These are phyloP conservation scores for Aureobasidium subglaciale DNA, from an alignment of 2,329 filamentous ascomycete genomes.

Conservation along the genomic window DNA sequence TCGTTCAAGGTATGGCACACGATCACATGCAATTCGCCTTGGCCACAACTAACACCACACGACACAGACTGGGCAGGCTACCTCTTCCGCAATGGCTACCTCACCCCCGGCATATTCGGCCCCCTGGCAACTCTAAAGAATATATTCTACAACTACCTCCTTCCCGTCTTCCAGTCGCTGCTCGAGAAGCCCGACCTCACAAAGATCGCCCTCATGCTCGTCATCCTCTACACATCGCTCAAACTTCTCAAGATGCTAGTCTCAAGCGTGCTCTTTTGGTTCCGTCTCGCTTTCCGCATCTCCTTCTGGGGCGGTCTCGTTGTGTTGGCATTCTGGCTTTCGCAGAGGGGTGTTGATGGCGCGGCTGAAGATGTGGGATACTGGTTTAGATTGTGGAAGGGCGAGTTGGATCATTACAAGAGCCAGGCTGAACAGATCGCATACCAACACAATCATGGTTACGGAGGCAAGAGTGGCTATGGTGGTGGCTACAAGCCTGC, in stretches of 20 bases:
- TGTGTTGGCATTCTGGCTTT: constrained; percentile 49
- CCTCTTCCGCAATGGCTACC: constrained; percentile 21
- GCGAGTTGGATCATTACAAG: constrained; percentile 33
- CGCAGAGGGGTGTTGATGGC: constrained; percentile 56
- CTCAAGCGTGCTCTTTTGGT: constrained; percentile 69
- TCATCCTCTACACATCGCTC: constrained; percentile 56
- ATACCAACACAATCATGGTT: neutral
- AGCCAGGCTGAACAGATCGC: constrained; percentile 22
- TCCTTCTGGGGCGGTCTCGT: constrained; percentile 58
- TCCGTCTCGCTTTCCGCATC: constrained; percentile 56
- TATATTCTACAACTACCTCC: constrained; percentile 22
- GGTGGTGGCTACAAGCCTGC: constrained; percentile 3
- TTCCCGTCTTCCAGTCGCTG: constrained; percentile 25
- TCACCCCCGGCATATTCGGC: constrained; percentile 19
- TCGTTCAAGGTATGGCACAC: constrained; percentile 23
- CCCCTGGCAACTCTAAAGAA: constrained; percentile 19
- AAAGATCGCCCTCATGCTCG: constrained; percentile 49
- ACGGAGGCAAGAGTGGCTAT: neutral
- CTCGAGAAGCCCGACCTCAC: constrained; percentile 39
- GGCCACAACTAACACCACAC: constrained; percentile 12
- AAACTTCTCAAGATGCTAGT: constrained; percentile 63
- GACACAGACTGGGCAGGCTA: constrained; percentile 27
- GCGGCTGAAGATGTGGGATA: constrained; percentile 52
- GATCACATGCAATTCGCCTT: neutral
- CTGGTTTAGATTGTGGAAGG: constrained; percentile 32